These are phyloP conservation scores for Rutidosis leptorrhynchoides DNA, from an alignment of 129 eudicot genomes.

Conservation along the genomic window DNA sequence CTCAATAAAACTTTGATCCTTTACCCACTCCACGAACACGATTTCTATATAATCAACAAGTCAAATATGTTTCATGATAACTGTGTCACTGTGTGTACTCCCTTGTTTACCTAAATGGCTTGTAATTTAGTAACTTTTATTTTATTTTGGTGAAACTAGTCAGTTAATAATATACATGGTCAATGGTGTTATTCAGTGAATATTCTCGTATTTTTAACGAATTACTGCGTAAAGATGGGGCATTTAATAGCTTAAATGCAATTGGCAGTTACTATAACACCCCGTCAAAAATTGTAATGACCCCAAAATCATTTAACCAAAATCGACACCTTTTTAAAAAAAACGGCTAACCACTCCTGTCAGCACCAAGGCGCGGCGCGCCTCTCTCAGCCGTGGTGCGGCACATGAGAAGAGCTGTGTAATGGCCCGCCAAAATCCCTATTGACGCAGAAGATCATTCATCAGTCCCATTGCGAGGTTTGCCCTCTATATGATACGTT, in stretches of 20 bases:
- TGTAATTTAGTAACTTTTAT: background rate
- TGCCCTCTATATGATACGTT: too few relatives aligned
- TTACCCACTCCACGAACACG: slow-evolving; percentile 3
- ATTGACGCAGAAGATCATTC: too few relatives aligned
- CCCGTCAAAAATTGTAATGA: too few relatives aligned
- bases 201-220: background rate
- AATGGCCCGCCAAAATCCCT: too few relatives aligned
- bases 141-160: background rate
- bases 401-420: too few relatives aligned
- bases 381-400: too few relatives aligned
- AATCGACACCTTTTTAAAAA: too few relatives aligned
- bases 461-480: too few relatives aligned
- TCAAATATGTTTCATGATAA: slow-evolving; percentile 1
- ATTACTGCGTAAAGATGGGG: background rate
- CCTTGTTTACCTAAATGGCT: background rate
- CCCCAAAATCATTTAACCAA: too few relatives aligned
- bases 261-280: background rate
- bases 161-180: background rate
- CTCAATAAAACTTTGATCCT: slow-evolving; percentile 13
- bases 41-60: slow-evolving; percentile 3
- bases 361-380: too few relatives aligned
- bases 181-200: background rate
- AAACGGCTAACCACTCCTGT: too few relatives aligned
- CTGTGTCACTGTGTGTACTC: background rate
- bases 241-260: background rate